Evolutionary conservation across 164 flowering plant species (phyloP).

Genomic region (Nymphaea thermarum): DNA sequence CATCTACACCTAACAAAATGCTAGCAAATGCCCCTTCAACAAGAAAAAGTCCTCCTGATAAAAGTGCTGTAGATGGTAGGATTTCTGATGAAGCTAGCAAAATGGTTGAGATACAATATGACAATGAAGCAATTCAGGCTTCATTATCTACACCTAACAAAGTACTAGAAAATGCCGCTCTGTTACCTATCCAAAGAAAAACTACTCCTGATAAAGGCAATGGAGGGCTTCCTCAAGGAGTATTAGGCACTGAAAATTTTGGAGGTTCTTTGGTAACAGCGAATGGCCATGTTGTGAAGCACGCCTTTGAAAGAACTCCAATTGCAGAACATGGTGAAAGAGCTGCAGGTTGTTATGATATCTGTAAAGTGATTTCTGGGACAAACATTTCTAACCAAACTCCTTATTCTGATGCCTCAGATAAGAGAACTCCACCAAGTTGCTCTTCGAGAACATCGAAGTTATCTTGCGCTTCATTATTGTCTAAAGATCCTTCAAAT

Average conservation of each 20-base stretch:
- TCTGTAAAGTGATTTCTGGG: slow-evolving; percentile 13
- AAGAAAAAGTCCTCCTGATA: slow-evolving; percentile 5
- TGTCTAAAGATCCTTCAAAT: slow-evolving; percentile 14
- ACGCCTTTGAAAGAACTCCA: slow-evolving; percentile 5
- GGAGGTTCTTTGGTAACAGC: slow-evolving; percentile 1
- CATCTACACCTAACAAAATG: slow-evolving; percentile 14
- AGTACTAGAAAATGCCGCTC: background rate
- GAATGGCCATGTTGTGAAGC: background rate
- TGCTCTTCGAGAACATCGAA: slow-evolving; percentile 27
- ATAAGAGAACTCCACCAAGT: slow-evolving; percentile 14
- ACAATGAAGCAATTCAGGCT: background rate
- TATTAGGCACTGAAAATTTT: slow-evolving; percentile 4
- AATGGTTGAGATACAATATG: no score
- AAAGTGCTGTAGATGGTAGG: background rate
- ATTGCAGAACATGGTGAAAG: background rate
- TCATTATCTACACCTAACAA: slow-evolving; percentile 12
- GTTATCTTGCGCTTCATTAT: slow-evolving; percentile 18
- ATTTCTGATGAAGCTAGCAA: background rate
- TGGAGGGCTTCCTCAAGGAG: slow-evolving; percentile 1
- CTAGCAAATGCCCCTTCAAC: background rate
- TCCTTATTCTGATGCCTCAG: slow-evolving; percentile 14
- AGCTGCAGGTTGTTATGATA: slow-evolving; percentile 14
- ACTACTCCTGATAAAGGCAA: slow-evolving; percentile 7
- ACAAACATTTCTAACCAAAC: slow-evolving; percentile 16
- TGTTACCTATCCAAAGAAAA: background rate